Base-by-base conservation (phyloP, 495 filamentous ascomycete genomes). In the Amniculicola lignicola region DNA sequence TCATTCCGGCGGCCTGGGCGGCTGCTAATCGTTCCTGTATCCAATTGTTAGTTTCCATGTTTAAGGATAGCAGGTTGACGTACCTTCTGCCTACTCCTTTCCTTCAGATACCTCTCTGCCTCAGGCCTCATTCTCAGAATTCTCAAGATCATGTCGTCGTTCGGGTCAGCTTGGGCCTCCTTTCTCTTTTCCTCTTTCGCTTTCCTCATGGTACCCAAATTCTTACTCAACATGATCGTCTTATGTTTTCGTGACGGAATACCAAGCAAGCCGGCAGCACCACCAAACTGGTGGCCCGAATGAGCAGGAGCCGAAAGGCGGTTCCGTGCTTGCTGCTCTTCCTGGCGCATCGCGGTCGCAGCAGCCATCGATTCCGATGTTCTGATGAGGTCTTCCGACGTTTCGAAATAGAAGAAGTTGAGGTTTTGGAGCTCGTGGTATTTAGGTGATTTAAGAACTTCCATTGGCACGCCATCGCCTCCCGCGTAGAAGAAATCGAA, bases 341-440 rank as follows among this genome's bases (percentile, higher is more conserved):
- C 86, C 40, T 83, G 81, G 22, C 90, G 84, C 28, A 85, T 79
- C n/a, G 86, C 86, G 7, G 85, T 90, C 25, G 89, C 90, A 0
- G 88, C 85, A 12, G 92, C 93, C 88, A 99, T 99, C 42, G 87
- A 81, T 71, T 97, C 94, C 3, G 88, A 94, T 4, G 86, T 93
- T 28, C 92, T 87, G 54, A 96, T 90, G 5, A 99, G 81, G 62
- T 86, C 88, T 50, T 94, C 90, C 12, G 94, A 95, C 16, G 82
- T 78, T 64, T 97, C 92, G 68, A 92, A 92, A 74, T 99, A 97
- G 79, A 97, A 97, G 79, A 96, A 99, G 75, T 95, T 93, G 44
- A 99, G 79, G 51, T 84, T 87, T 63, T 90, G 87, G 52, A 99
- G 85, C 65, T 99, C 94, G 74, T 96, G 91, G 74, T 95, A 97